Conservation (phyloP, 2,329 filamentous ascomycete species). For the Grosmannia penicillata region DNA sequence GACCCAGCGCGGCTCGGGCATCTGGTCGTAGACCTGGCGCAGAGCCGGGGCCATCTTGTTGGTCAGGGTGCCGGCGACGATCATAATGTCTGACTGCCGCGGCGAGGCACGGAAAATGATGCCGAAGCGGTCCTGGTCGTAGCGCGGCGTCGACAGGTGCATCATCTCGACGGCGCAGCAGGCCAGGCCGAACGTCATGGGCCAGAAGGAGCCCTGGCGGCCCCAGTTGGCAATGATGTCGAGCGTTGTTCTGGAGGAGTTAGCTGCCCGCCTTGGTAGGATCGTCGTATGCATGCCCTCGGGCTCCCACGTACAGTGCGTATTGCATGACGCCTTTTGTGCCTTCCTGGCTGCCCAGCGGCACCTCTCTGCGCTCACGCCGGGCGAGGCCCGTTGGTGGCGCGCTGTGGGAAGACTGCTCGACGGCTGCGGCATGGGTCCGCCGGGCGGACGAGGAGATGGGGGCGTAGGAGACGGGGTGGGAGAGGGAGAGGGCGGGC, state of each 20-base stretch:
- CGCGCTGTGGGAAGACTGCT: constrained; percentile 25
- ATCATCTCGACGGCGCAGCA: constrained; percentile 91
- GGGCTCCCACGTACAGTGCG: constrained; percentile 53
- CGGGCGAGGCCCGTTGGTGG: constrained; percentile 34
- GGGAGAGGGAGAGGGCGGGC: constrained; percentile 26
- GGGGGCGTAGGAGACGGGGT: constrained; percentile 42
- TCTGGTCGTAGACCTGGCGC: constrained; percentile 87
- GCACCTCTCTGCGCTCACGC: constrained; percentile 53
- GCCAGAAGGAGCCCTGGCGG: constrained; percentile 73
- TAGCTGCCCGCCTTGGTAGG: no score
- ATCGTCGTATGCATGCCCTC: no score
- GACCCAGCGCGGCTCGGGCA: constrained; percentile 80
- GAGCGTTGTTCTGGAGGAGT: constrained; percentile 48
- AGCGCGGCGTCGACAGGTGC: constrained; percentile 74
- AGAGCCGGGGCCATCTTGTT: constrained; percentile 94
- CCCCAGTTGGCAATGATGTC: constrained; percentile 75
- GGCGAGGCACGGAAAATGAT: constrained; percentile 86
- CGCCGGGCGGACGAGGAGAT: constrained; percentile 52
- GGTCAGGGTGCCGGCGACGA: constrained; percentile 80
- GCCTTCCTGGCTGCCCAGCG: constrained; percentile 60
- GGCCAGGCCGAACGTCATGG: constrained; percentile 76
- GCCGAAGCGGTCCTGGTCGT: constrained; percentile 77
- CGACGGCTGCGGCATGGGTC: constrained; percentile 40
- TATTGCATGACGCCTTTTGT: constrained; percentile 75
- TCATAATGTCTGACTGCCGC: constrained; percentile 83